Evolutionary conservation across 108 stramenopile genomes (phyloP).

Genomic region (Mayamaea pseudoterrestris): DNA sequence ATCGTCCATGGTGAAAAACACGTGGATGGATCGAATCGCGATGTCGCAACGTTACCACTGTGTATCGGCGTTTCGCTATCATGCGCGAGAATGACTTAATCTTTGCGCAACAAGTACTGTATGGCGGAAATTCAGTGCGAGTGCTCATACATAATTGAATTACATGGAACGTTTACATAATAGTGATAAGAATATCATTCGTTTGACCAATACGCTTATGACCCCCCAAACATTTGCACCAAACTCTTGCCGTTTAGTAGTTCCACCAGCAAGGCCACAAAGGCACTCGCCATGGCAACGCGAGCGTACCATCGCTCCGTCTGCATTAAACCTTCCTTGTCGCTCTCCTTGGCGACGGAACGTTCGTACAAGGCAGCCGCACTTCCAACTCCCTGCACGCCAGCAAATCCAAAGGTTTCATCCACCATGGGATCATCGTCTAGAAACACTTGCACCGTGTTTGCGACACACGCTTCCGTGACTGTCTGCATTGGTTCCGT

Average conservation of each 20-base stretch:
- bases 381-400: slow-evolving; percentile 59
- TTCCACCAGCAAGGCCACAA: slow-evolving; percentile 32
- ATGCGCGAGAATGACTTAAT: too few relatives aligned
- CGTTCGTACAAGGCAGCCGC: slow-evolving; percentile 15
- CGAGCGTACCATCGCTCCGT: slow-evolving; percentile 40
- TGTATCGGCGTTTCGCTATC: too few relatives aligned
- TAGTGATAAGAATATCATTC: too few relatives aligned
- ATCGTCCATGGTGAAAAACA: too few relatives aligned
- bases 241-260: slow-evolving; percentile 10
- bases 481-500: slow-evolving; percentile 60
- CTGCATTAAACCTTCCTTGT: slow-evolving; percentile 16
- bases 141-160: too few relatives aligned
- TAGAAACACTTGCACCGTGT: slow-evolving; percentile 68
- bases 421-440: slow-evolving; percentile 18
- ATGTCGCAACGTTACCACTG: too few relatives aligned
- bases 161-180: too few relatives aligned
- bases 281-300: slow-evolving; percentile 46
- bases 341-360: slow-evolving; percentile 26
- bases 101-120: too few relatives aligned
- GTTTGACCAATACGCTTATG: too few relatives aligned
- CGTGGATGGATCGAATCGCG: too few relatives aligned
- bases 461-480: slow-evolving; percentile 80
- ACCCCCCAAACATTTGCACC: slow-evolving; percentile 9
- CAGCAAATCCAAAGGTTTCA: slow-evolving; percentile 45
- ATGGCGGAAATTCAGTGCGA: too few relatives aligned